Conservation (phyloP, 2,329 filamentous ascomycete genomes). For the Aspergillus ibericus region DNA sequence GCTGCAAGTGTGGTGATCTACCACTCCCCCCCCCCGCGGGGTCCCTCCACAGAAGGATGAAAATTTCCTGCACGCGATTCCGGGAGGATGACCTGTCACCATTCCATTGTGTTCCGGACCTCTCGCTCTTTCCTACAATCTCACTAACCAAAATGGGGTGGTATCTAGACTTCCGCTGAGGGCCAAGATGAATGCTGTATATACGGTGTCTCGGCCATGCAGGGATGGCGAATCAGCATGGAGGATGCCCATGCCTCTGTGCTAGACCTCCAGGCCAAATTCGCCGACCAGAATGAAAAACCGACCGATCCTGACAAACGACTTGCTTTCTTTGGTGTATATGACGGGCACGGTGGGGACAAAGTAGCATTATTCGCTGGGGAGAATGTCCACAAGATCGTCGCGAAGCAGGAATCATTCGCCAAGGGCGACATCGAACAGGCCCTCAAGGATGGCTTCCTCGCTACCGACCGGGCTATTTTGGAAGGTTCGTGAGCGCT, state of each 20-base stretch:
- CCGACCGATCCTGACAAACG: constrained; percentile 68
- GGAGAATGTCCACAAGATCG: constrained; percentile 88
- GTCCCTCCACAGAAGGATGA: constrained; percentile 16
- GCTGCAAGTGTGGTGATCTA: constrained; percentile 10
- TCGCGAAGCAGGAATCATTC: constrained; percentile 92
- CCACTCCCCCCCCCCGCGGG: constrained; percentile 13
- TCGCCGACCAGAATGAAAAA: constrained; percentile 50
- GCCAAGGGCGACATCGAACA: constrained; percentile 89
- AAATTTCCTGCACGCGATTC: constrained; percentile 15
- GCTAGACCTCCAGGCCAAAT: constrained; percentile 75
- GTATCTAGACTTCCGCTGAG: constrained; percentile 72
- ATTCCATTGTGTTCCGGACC: not conserved
- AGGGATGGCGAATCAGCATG: constrained; percentile 99
- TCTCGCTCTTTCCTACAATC: not conserved
- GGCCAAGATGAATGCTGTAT: constrained; percentile 91
- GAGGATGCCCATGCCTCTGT: constrained; percentile 91
- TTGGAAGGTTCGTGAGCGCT: constrained; percentile 70
- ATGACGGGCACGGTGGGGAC: constrained; percentile 95
- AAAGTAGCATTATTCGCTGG: constrained; percentile 93
- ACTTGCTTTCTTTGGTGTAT: constrained; percentile 95
- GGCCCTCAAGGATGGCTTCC: constrained; percentile 93
- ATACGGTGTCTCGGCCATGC: constrained; percentile 97
- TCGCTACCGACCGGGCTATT: constrained; percentile 94
- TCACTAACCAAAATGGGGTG: constrained; percentile 13
- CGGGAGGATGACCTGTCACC: constrained; percentile 10